These are phyloP conservation scores for Suhomyces sp. DNA, from an alignment of 805 yeast genomes.

Conservation along the genomic window DNA sequence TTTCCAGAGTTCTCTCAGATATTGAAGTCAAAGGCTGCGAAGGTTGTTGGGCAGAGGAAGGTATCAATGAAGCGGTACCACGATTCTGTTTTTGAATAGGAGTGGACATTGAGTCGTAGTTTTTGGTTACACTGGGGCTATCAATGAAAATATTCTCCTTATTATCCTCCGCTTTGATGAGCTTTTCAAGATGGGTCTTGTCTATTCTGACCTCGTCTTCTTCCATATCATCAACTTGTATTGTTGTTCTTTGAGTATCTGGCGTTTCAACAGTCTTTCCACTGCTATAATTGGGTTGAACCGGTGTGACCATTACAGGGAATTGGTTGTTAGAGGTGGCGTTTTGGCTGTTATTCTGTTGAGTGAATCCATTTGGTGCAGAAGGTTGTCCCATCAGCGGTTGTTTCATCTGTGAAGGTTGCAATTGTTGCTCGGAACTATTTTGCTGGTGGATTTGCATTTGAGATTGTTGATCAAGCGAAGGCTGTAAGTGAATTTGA, in stretches of 20 bases:
- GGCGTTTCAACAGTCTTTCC: conserved; percentile 32
- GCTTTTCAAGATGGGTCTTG: conserved; percentile 30
- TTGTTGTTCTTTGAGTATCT: conserved; percentile 44
- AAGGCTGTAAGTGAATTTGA: neutral
- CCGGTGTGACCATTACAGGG: conserved; percentile 27
- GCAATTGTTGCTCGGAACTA: neutral
- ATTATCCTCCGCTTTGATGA: conserved; percentile 36
- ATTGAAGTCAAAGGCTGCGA: conserved; percentile 31
- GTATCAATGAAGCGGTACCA: conserved; percentile 5
- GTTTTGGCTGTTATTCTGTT: neutral
- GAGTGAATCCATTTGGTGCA: neutral
- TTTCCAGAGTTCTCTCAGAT: conserved; percentile 30
- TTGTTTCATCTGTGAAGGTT: conserved; percentile 8
- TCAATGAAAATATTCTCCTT: conserved; percentile 49
- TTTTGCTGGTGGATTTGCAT: neutral
- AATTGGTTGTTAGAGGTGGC: neutral
- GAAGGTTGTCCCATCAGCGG: neutral
- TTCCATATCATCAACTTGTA: conserved; percentile 41
- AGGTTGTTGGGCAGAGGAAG: conserved; percentile 4
- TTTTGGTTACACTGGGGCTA: conserved; percentile 15
- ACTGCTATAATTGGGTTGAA: conserved; percentile 20
- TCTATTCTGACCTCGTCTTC: conserved; percentile 35
- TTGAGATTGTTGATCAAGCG: neutral
- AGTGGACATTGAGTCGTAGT: conserved; percentile 28
- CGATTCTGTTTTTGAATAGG: conserved; percentile 20